Evolutionary conservation across 1,284 basidiomycete genomes (phyloP).

Genomic region (Ustilago nuda): DNA sequence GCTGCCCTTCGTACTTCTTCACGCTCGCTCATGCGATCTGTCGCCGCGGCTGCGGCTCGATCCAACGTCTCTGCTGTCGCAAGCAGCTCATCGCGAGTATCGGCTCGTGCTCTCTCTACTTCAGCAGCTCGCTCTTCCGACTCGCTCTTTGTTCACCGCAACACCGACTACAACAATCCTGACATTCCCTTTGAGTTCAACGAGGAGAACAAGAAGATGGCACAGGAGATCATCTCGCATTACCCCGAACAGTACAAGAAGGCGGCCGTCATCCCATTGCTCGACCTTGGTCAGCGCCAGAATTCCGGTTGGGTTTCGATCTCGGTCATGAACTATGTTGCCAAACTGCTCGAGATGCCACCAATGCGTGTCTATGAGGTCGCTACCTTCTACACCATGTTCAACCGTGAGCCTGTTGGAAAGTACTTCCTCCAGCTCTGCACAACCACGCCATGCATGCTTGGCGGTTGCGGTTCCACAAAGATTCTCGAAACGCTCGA

Average conservation of each 20-base stretch:
- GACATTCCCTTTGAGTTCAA: conserved; percentile 89
- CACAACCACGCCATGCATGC: conserved; percentile 98
- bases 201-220: conserved; percentile 82
- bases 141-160: conserved; percentile 76
- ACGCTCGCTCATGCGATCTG: conserved; percentile 47
- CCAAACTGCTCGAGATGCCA: conserved; percentile 86
- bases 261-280: conserved; percentile 90
- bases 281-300: conserved; percentile 95
- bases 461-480: conserved; percentile 84
- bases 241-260: conserved; percentile 99
- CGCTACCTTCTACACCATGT: conserved; percentile 99
- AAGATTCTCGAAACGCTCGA: conserved; percentile 89
- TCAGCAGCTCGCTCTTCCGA: conserved; percentile 57
- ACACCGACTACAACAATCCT: conserved; percentile 82
- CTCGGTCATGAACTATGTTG: conserved; percentile 98
- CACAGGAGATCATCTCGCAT: conserved; percentile 87
- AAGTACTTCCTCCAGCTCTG: conserved; percentile 96
- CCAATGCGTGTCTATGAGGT: conserved; percentile 99
- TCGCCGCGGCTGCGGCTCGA: conserved; percentile 32
- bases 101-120: conserved; percentile 50
- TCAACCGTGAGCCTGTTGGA: conserved; percentile 83
- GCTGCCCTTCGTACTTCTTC: conserved; percentile 50
- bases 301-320: conserved; percentile 99
- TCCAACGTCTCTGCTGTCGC: conserved; percentile 35
- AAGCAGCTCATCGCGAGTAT: conserved; percentile 27